Conservation (phyloP, 1,284 basidiomycete species). For the Heterobasidion irregulare region DNA sequence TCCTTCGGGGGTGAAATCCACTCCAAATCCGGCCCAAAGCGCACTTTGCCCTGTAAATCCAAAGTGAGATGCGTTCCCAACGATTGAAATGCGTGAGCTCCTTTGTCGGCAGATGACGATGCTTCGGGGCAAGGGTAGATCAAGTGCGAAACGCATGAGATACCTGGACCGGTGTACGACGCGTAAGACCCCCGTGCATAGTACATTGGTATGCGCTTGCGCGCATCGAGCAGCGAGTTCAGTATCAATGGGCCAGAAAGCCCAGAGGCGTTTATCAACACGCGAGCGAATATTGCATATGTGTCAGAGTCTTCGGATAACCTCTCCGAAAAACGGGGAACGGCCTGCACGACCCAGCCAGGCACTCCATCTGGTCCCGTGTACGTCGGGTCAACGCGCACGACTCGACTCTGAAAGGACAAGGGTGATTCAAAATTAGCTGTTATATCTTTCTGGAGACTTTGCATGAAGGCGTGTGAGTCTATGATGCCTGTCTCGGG, state of each 20-base stretch:
- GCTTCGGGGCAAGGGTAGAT: conserved; percentile 85
- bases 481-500: conserved; percentile 90
- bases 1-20: conserved; percentile 61
- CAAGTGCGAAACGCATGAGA: conserved; percentile 59
- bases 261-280: conserved; percentile 85
- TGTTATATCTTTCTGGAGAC: conserved; percentile 71
- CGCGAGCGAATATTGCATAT: conserved; percentile 77
- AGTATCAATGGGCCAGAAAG: conserved; percentile 68
- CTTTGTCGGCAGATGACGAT: conserved; percentile 33
- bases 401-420: conserved; percentile 52
- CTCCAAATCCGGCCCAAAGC: conserved; percentile 92
- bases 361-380: conserved; percentile 25
- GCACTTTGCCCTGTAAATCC: conserved; percentile 80
- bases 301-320: conserved; percentile 22
- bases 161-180: conserved; percentile 75
- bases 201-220: conserved; percentile 57
- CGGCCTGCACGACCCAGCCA: conserved; percentile 70
- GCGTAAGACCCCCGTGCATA: conserved; percentile 83
- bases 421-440: conserved; percentile 12
- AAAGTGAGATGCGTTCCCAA: conserved; percentile 90
- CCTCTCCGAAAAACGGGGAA: conserved; percentile 27
- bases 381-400: conserved; percentile 69
- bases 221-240: conserved; percentile 52
- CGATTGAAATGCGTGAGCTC: conserved; percentile 61
- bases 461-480: conserved; percentile 76